Percentiles rank a stretch among this genome's conserved stretches.
These are phyloP conservation scores for Cercophora sp. DNA, from an alignment of 495 filamentous ascomycete genomes.

Conservation along the genomic window DNA sequence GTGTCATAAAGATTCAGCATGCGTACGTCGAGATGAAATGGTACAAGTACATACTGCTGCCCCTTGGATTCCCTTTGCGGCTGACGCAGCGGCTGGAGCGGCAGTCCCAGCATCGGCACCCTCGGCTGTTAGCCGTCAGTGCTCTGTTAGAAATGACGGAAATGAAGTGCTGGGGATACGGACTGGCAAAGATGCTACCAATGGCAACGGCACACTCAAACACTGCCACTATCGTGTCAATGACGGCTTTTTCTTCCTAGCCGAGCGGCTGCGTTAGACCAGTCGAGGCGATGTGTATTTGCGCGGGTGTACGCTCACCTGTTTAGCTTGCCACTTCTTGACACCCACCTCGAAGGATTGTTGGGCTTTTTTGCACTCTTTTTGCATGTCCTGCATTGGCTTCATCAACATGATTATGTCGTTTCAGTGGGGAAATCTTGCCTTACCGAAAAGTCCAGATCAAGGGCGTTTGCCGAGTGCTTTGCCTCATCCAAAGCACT, in stretches of 20 bases:
- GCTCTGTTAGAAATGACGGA: background rate
- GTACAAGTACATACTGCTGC: background rate
- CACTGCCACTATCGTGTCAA: background rate
- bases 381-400: background rate
- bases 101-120: background rate
- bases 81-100: background rate
- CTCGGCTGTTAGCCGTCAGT: background rate
- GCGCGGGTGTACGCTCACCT: too few species aligned
- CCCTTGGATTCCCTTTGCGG: background rate
- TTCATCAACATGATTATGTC: too few species aligned
- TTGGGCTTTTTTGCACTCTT: background rate
- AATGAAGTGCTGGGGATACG: background rate
- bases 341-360: background rate
- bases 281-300: too few species aligned
- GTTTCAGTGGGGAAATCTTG: too few species aligned
- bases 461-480: background rate
- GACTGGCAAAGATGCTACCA: background rate
- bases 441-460: background rate
- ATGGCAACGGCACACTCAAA: background rate
- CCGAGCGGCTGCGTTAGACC: background rate
- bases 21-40: too few species aligned
- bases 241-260: background rate
- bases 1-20: too few species aligned
- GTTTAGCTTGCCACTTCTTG: background rate
- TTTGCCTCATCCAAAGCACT: background rate